Evolutionary conservation across 768 basidiomycete genomes (phyloP).

Genomic region (Phylloporus rhodoxanthus): DNA sequence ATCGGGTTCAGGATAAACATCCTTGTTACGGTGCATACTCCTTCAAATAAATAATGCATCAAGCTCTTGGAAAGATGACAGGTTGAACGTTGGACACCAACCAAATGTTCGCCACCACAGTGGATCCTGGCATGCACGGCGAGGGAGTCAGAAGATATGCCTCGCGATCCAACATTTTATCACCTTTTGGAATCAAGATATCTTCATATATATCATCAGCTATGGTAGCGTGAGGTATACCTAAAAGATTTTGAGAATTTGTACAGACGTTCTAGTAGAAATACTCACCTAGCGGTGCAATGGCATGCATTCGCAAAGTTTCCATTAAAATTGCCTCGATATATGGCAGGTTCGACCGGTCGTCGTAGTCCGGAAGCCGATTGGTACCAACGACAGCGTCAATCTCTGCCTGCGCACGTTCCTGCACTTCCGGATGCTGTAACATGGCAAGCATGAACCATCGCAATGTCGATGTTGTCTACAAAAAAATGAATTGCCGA

Average conservation of each 20-base stretch:
- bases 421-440: constrained; percentile 28
- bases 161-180: not conserved
- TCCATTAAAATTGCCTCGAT: constrained; percentile 28
- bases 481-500: not conserved
- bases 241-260: constrained; percentile 2
- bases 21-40: not conserved
- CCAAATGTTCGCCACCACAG: not conserved
- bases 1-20: not conserved
- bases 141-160: not conserved
- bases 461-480: constrained; percentile 7
- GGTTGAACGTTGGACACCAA: not conserved
- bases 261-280: not conserved
- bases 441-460: constrained; percentile 32
- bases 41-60: not conserved
- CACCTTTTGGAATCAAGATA: not conserved
- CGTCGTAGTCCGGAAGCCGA: constrained; percentile 23
- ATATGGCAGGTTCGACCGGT: constrained; percentile 24
- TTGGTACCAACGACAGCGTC: constrained; percentile 24
- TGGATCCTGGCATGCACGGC: not conserved
- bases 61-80: not conserved
- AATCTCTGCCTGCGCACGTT: constrained; percentile 27
- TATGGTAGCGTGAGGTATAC: not conserved
- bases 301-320: constrained; percentile 24
- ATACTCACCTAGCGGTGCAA: constrained; percentile 20
- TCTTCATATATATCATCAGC: not conserved